Conservation (phyloP, 164 flowering plant genomes). For the Stephania japonica region DNA sequence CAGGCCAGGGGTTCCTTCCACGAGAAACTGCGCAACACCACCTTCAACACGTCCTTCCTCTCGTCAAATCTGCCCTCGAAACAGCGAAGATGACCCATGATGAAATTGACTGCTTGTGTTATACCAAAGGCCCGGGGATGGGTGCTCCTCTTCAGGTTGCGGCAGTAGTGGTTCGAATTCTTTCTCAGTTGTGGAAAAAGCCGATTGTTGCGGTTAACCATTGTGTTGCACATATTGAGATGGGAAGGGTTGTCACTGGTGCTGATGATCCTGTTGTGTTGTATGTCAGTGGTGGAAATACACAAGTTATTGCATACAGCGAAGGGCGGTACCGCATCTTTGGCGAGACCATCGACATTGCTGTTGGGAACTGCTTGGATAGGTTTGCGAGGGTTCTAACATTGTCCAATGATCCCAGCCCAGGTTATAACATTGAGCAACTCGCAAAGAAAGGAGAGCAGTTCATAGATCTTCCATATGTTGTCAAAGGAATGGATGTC, state of each 20-base stretch:
- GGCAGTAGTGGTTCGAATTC: conserved; percentile 69
- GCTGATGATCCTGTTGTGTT: conserved; percentile 92
- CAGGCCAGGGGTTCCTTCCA: conserved; percentile 96
- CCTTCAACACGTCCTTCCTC: conserved; percentile 73
- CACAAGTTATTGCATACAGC: conserved; percentile 93
- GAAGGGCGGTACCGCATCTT: conserved; percentile 88
- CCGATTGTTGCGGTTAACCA: conserved; percentile 94
- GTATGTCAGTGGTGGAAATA: conserved; percentile 97
- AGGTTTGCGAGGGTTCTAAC: conserved; percentile 84
- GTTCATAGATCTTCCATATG: conserved; percentile 89
- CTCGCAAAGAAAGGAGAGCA: conserved; percentile 90
- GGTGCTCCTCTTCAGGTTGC: conserved; percentile 92
- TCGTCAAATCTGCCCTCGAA: conserved; percentile 60
- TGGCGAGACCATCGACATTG: conserved; percentile 98
- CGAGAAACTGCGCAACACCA: conserved; percentile 96
- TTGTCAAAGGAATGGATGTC: conserved; percentile 97
- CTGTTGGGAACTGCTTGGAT: conserved; percentile 96
- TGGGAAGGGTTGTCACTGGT: conserved; percentile 91
- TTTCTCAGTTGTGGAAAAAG: conserved; percentile 83
- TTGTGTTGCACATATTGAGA: conserved; percentile 97
- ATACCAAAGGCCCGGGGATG: conserved; percentile 98
- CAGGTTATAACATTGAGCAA: conserved; percentile 98
- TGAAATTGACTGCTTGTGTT: conserved; percentile 88
- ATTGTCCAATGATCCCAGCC: conserved; percentile 91
- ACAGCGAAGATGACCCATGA: conserved; percentile 47